A percentile compares a stretch with the other conserved stretches of the same genome.
Conservation (phyloP, 345 rosid genomes). For the Eucalyptus tenuipes region DNA sequence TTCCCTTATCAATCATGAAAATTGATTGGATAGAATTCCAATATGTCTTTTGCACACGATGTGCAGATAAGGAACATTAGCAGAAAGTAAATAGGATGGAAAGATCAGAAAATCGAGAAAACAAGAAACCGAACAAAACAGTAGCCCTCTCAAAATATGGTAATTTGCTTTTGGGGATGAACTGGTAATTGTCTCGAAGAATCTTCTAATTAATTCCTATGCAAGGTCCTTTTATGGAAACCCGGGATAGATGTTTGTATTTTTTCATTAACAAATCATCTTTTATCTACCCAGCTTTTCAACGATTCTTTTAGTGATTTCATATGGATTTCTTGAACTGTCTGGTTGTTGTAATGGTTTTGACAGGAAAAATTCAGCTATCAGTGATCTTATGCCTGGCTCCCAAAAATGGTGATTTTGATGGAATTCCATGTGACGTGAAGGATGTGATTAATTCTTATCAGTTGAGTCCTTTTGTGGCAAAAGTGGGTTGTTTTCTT, state of each 20-base stretch:
- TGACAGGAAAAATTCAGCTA: constrained; percentile 50
- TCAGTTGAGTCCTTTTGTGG: constrained; percentile 69
- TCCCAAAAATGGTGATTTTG: constrained; percentile 14
- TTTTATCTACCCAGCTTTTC: not conserved
- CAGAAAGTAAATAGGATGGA: not conserved
- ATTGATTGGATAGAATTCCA: not conserved
- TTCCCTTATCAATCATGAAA: not conserved
- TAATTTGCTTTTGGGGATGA: not conserved
- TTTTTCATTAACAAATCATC: not conserved
- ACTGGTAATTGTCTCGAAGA: not conserved
- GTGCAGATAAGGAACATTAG: not conserved
- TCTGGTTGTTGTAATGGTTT: not conserved
- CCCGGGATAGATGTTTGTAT: not conserved
- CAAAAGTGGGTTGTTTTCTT: constrained; percentile 47
- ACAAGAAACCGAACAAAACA: not conserved
- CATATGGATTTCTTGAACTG: not conserved
- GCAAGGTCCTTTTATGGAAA: not conserved
- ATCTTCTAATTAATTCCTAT: not conserved
- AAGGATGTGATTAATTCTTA: constrained; percentile 43
- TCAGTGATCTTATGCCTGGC: constrained; percentile 58
- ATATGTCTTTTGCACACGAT: not conserved
- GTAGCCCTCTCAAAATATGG: not conserved
- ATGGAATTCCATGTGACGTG: constrained; percentile 28
- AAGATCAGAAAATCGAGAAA: not conserved
- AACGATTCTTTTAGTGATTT: not conserved